Conservation (phyloP, 345 rosid genomes). For the Aethionema arabicum region DNA sequence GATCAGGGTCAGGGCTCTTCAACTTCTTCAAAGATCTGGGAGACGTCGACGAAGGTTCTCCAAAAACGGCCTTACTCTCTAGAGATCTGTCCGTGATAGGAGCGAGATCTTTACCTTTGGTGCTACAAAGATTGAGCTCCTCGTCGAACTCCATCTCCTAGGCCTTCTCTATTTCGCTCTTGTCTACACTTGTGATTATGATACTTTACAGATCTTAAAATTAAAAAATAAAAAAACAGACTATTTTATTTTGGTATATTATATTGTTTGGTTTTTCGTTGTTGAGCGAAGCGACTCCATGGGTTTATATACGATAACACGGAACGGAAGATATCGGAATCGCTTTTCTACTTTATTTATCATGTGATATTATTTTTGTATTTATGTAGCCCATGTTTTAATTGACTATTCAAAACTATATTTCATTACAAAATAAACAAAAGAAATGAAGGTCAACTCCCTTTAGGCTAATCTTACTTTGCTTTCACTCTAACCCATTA, state of each 20-base stretch:
- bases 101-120: slow-evolving; percentile 40
- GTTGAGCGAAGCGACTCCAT: slow-evolving; percentile 11
- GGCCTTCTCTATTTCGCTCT: neutral
- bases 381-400: slow-evolving; percentile 4
- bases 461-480: slow-evolving; percentile 29
- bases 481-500: slow-evolving; percentile 33
- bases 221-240: slow-evolving; percentile 1
- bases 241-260: slow-evolving; percentile 2
- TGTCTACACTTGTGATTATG: neutral
- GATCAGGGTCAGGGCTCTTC: slow-evolving; percentile 62
- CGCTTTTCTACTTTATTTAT: slow-evolving; percentile 7
- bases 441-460: too few species aligned
- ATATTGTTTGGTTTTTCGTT: neutral
- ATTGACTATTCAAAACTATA: slow-evolving; percentile 24
- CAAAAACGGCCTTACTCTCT: slow-evolving; percentile 53
- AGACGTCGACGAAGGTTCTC: slow-evolving; percentile 60
- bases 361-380: too few species aligned
- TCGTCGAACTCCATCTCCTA: slow-evolving; percentile 35
- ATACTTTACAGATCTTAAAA: too few species aligned
- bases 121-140: slow-evolving; percentile 38
- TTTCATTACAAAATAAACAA: neutral
- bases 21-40: slow-evolving; percentile 67
- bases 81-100: slow-evolving; percentile 7
- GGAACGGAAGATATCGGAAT: slow-evolving; percentile 6
- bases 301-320: slow-evolving; percentile 24